Conservation (phyloP, 1,284 basidiomycete species). For the Amylostereum chailletii region DNA sequence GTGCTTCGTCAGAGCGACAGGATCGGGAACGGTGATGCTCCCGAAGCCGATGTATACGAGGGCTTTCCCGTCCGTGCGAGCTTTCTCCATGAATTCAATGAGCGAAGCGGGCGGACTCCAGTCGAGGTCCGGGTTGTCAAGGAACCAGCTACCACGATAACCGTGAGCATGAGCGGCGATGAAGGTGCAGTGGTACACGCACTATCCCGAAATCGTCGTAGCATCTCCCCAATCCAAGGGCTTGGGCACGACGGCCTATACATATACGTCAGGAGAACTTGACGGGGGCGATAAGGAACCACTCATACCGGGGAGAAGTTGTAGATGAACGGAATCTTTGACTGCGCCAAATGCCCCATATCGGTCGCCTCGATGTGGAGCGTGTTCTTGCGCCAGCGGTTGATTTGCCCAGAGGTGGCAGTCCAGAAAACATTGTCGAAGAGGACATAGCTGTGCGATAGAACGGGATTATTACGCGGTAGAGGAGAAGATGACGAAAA, state of each 20-base stretch:
- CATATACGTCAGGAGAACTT: not conserved
- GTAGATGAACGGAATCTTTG: conserved; percentile 68
- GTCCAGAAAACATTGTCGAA: conserved; percentile 77
- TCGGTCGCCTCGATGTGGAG: conserved; percentile 52
- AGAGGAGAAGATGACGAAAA: not conserved
- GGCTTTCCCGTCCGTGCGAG: conserved; percentile 47
- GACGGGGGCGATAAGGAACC: not conserved
- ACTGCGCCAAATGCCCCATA: conserved; percentile 57
- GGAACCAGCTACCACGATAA: conserved; percentile 41
- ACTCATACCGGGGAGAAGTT: conserved; percentile 37
- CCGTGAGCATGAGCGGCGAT: conserved; percentile 1
- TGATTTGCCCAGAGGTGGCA: conserved; percentile 66
- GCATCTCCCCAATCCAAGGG: conserved; percentile 74
- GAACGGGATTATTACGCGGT: not conserved
- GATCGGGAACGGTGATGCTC: conserved; percentile 67
- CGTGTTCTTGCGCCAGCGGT: conserved; percentile 57
- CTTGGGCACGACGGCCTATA: conserved; percentile 54
- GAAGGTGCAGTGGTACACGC: conserved; percentile 13
- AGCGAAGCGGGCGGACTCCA: conserved; percentile 51
- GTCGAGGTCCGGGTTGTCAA: conserved; percentile 52
- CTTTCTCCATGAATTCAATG: conserved; percentile 46
- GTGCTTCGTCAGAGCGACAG: conserved; percentile 50
- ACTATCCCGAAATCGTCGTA: conserved; percentile 56
- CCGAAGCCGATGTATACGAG: conserved; percentile 75
- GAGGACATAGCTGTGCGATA: conserved; percentile 38